A percentile compares a stretch with the other conserved stretches of the same genome.
These are phyloP conservation scores for Lactarius sp. DNA, from an alignment of 768 basidiomycete species.

Conservation along the genomic window DNA sequence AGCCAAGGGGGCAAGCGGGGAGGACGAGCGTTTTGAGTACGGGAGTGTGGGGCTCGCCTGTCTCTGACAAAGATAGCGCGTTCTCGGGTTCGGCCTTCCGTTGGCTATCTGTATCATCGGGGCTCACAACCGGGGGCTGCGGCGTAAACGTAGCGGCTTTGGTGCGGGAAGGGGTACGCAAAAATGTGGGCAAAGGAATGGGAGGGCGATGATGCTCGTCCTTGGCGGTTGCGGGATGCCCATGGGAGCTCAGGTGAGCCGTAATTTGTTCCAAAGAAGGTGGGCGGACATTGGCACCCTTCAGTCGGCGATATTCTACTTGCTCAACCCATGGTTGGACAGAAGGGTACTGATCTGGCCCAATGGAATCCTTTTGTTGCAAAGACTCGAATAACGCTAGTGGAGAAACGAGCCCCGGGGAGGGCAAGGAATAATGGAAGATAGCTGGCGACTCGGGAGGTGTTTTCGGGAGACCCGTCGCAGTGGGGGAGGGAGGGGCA, in stretches of 20 bases:
- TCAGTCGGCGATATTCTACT: slow-evolving; percentile 48
- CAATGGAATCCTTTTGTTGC: slow-evolving; percentile 20
- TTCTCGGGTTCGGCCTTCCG: not conserved
- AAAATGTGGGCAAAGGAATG: slow-evolving; percentile 36
- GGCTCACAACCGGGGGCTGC: not conserved
- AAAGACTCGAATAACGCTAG: slow-evolving; percentile 53
- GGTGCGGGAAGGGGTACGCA: slow-evolving; percentile 19
- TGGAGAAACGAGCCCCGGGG: slow-evolving; percentile 61
- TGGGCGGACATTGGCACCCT: slow-evolving; percentile 32
- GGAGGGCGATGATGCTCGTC: slow-evolving; percentile 28
- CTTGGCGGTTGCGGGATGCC: slow-evolving; percentile 29
- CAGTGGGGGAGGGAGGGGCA: slow-evolving; percentile 59
- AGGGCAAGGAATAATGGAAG: slow-evolving; percentile 65
- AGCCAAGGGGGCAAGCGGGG: slow-evolving; percentile 30
- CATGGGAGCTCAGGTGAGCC: slow-evolving; percentile 49
- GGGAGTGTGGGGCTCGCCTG: slow-evolving; percentile 25
- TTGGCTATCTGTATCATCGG: not conserved
- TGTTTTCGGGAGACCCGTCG: slow-evolving; percentile 53
- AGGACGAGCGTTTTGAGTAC: slow-evolving; percentile 35
- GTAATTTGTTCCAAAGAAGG: slow-evolving; percentile 78
- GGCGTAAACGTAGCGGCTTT: not conserved
- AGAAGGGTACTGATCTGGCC: slow-evolving; percentile 20
- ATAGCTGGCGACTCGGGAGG: slow-evolving; percentile 67
- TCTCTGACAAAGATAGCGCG: slow-evolving; percentile 20
- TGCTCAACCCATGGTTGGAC: slow-evolving; percentile 58